phyloP scores from a whole-genome alignment of 345 rosid genomes.

The Populus deltoides region DNA sequence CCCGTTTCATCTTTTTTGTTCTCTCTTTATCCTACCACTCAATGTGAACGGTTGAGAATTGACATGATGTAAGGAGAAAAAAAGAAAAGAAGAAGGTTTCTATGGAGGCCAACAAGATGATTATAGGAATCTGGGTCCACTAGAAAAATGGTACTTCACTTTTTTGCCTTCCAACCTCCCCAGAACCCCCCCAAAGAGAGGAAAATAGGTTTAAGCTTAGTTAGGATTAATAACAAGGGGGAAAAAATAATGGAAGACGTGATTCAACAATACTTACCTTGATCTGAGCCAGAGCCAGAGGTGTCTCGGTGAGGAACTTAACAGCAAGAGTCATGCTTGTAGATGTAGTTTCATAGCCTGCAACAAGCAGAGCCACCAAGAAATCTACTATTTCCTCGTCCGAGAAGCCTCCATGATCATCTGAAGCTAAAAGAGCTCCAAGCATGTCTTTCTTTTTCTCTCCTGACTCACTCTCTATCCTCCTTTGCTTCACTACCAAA shows the following conservation, averaged over 20 bases:
- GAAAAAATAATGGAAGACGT: neutral
- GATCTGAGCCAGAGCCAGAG: conserved; percentile 80
- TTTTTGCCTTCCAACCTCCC: neutral
- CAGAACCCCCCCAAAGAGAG: neutral
- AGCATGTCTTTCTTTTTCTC: conserved; percentile 71
- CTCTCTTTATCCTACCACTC: conserved; percentile 27
- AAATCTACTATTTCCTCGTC: conserved; percentile 90
- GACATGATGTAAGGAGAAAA: conserved; percentile 10
- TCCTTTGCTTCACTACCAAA: conserved; percentile 67
- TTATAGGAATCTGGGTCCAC: conserved; percentile 21
- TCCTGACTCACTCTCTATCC: conserved; percentile 51
- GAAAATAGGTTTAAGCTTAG: neutral
- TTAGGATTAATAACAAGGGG: neutral
- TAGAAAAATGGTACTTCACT: neutral
- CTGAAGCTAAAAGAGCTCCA: conserved; percentile 66
- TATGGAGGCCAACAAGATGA: conserved; percentile 23
- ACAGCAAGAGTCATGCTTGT: conserved; percentile 96
- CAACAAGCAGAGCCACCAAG: conserved; percentile 81
- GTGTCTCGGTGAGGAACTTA: conserved; percentile 89
- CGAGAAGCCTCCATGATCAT: conserved; percentile 53
- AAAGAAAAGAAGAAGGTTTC: conserved; percentile 20
- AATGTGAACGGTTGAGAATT: conserved; percentile 33
- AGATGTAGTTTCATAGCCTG: conserved; percentile 95
- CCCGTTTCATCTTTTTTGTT: conserved; percentile 15
- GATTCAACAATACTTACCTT: conserved; percentile 43